Evolutionary conservation across 2,329 filamentous ascomycete species (phyloP), one percentile per base, ranked within the genome.

Genomic region (Alternaria angustiovoidea): DNA sequence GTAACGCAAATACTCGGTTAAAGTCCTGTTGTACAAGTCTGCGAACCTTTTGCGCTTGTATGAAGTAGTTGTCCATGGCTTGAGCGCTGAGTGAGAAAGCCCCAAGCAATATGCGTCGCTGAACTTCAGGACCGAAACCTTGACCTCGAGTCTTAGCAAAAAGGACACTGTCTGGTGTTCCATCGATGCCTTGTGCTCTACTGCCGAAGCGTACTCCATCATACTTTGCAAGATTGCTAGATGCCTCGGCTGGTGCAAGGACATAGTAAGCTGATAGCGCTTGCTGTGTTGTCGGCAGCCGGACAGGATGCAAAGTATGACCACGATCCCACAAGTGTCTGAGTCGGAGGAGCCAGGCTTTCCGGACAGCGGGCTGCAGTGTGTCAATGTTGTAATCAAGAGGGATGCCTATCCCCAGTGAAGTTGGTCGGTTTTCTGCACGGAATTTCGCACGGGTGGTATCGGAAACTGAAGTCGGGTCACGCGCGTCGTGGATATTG

Each of bases 211-310:
- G 90, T n/a, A 98, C 88, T 20, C 95, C 95, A 71, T 99, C 96
- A 77, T 97, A 99, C 77, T 96, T 97, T 58, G 95, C 92, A 2
- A 99, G 87, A 72, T 99, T 99, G 16, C 94, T 98, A 1, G 93
- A 93, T 4, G 95, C 95, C 80, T 99, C 95, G 16, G 95, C 94
- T 0, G 95, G 93, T 0, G 95, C 96, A 57, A 99, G 88, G 57
- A 99, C 87, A 78, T 99, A 99, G 82, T 99, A 99, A 34, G 95
- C 91, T 20, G 93, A 92, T 0, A 99, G 86, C 0, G 95, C 94
- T 67, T 92, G 89, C 63, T 88, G 90, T 1, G 94, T 99, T 0
- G 89, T 88, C 0, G 94, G 94, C 5, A 99, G 84, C 2, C 90
- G 92, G 16, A 98, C 86, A 1, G 91, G 86, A 11, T 92, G 87